Conservation (phyloP, 345 rosid genomes). For the Mangifera indica region DNA sequence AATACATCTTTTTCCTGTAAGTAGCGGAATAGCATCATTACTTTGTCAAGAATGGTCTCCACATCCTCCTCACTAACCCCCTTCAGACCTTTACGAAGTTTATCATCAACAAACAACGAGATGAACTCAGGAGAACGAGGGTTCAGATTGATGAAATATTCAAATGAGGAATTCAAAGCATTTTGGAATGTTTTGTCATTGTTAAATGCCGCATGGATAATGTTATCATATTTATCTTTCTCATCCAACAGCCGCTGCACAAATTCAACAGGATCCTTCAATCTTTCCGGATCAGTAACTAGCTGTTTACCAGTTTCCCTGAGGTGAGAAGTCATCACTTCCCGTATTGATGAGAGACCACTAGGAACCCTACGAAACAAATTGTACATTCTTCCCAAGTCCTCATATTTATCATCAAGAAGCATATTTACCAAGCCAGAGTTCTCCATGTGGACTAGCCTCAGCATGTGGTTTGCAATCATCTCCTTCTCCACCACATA, state of each 20-base stretch:
- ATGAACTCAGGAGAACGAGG: slow-evolving; percentile 69
- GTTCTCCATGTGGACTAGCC: slow-evolving; percentile 71
- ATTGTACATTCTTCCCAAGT: slow-evolving; percentile 64
- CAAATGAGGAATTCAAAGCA: slow-evolving; percentile 69
- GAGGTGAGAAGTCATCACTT: slow-evolving; percentile 64
- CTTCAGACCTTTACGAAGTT: slow-evolving; percentile 60
- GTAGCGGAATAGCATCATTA: slow-evolving; percentile 75
- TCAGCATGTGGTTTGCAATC: slow-evolving; percentile 64
- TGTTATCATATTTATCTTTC: slow-evolving; percentile 61
- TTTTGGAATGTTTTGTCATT: slow-evolving; percentile 71
- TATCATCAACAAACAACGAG: slow-evolving; percentile 70
- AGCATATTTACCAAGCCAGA: slow-evolving; percentile 74
- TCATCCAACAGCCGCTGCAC: slow-evolving; percentile 69
- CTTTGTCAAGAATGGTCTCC: slow-evolving; percentile 63
- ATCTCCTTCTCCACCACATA: slow-evolving; percentile 67
- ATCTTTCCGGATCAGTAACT: slow-evolving; percentile 57
- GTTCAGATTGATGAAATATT: slow-evolving; percentile 64
- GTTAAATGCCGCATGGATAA: slow-evolving; percentile 52
- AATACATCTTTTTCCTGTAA: slow-evolving; percentile 76
- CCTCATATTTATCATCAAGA: slow-evolving; percentile 61
- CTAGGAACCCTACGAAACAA: slow-evolving; percentile 52
- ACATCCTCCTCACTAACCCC: slow-evolving; percentile 73
- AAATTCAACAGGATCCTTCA: slow-evolving; percentile 71
- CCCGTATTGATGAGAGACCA: slow-evolving; percentile 52
- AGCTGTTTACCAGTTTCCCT: slow-evolving; percentile 68